A percentile compares a stretch with the other conserved stretches of the same genome.
Conservation (phyloP, 2,329 filamentous ascomycete genomes). For the Paramyrothecium roridum region DNA sequence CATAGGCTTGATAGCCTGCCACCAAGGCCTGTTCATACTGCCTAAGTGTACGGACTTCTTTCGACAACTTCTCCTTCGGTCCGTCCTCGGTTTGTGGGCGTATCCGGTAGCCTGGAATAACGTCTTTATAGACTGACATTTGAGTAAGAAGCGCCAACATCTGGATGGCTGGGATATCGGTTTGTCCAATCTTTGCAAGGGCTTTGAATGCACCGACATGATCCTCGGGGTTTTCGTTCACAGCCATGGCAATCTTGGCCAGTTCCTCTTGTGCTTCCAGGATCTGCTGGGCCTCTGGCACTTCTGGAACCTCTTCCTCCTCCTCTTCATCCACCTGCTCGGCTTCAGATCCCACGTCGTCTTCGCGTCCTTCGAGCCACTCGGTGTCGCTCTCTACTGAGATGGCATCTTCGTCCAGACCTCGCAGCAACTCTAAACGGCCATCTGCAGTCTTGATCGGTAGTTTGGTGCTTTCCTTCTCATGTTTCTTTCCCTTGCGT, state of each 20-base stretch:
- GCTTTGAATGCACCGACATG: conserved; percentile 76
- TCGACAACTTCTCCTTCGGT: conserved; percentile 77
- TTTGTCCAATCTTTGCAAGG: conserved; percentile 70
- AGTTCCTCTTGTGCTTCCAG: conserved; percentile 87
- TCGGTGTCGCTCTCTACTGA: conserved; percentile 57
- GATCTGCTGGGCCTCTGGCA: conserved; percentile 77
- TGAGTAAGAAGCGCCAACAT: conserved; percentile 86
- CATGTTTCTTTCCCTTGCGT: conserved; percentile 73
- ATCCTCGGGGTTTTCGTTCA: conserved; percentile 94
- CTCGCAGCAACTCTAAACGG: conserved; percentile 57
- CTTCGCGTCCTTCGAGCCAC: conserved; percentile 61
- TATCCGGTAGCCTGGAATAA: conserved; percentile 95
- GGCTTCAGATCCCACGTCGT: conserved; percentile 39
- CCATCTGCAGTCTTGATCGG: conserved; percentile 87
- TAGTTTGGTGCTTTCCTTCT: conserved; percentile 69
- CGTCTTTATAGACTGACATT: conserved; percentile 87
- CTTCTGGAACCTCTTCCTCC: conserved; percentile 55
- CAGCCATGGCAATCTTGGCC: conserved; percentile 71
- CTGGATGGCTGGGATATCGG: conserved; percentile 69
- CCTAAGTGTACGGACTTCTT: conserved; percentile 80
- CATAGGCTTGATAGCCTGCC: conserved; percentile 78
- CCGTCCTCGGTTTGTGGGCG: conserved; percentile 74
- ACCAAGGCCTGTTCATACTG: conserved; percentile 87
- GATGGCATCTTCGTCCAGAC: conserved; percentile 56
- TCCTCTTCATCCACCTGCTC: conserved; percentile 45